phyloP scores from a whole-genome alignment of 805 yeast genomes.

The Wickerhamomyces tratensis region DNA sequence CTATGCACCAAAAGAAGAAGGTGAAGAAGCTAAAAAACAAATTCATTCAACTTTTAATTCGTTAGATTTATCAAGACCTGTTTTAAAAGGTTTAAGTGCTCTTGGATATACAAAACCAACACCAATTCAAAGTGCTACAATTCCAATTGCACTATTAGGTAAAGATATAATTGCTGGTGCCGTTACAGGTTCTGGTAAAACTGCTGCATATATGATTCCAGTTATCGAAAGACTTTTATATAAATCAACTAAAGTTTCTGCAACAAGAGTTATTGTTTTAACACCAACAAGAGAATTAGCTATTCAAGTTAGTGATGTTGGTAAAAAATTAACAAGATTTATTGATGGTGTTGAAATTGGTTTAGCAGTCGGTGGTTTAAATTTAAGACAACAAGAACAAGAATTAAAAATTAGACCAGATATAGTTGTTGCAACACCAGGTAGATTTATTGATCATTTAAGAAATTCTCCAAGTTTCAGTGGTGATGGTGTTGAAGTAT shows the following conservation, averaged over 20 bases:
- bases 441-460: constrained; percentile 95
- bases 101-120: constrained; percentile 85
- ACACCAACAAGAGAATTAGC: constrained; percentile 98
- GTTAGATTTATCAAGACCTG: constrained; percentile 80
- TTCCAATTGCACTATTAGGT: constrained; percentile 89
- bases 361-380: constrained; percentile 96
- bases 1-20: constrained; percentile 51
- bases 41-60: constrained; percentile 62
- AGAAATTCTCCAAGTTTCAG: constrained; percentile 90
- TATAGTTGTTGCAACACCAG: constrained; percentile 96
- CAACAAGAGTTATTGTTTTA: constrained; percentile 84
- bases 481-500: constrained; percentile 84
- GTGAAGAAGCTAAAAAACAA: constrained; percentile 40
- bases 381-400: constrained; percentile 91
- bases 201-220: constrained; percentile 97
- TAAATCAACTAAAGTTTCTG: constrained; percentile 77
- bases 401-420: constrained; percentile 90
- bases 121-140: constrained; percentile 87
- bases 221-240: constrained; percentile 85
- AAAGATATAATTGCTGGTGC: constrained; percentile 99
- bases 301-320: constrained; percentile 92
- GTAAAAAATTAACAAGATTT: constrained; percentile 70
- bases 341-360: constrained; percentile 78
- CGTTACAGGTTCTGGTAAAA: constrained; percentile 98
- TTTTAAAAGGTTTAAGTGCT: constrained; percentile 70